These are phyloP conservation scores for Pulveroboletus sp. DNA, from an alignment of 1,284 basidiomycete genomes.

Conservation along the genomic window DNA sequence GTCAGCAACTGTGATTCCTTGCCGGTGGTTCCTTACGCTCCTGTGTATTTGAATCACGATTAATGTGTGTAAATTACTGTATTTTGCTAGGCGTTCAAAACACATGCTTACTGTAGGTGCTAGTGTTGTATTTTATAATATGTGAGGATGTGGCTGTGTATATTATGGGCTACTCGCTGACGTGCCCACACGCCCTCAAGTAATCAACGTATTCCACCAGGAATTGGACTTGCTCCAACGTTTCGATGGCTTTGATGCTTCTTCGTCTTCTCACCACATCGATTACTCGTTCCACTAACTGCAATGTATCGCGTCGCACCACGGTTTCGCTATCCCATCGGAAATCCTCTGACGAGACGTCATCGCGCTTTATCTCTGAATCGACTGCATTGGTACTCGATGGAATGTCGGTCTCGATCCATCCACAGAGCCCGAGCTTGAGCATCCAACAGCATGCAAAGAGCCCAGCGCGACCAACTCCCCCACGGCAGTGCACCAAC, in stretches of 20 bases:
- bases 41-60: conserved; percentile 8
- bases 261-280: conserved; percentile 71
- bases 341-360: not conserved
- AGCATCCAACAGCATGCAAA: conserved; percentile 93
- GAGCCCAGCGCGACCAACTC: conserved; percentile 91
- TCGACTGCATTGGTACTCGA: not conserved
- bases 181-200: conserved; percentile 41
- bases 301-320: conserved; percentile 51
- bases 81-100: not conserved
- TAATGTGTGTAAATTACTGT: not conserved
- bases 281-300: conserved; percentile 75
- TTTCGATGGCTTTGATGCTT: conserved; percentile 87
- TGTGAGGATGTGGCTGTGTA: not conserved
- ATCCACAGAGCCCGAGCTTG: conserved; percentile 86
- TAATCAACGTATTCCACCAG: conserved; percentile 78
- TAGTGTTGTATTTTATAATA: conserved; percentile 10
- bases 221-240: conserved; percentile 88
- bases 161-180: not conserved
- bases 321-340: conserved; percentile 24
- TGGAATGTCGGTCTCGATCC: conserved; percentile 44
- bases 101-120: not conserved
- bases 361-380: conserved; percentile 11
- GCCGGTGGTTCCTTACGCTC: conserved; percentile 16
- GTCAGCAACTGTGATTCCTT: conserved; percentile 19
- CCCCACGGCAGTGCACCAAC: conserved; percentile 92